A percentile compares a stretch with the other conserved stretches of the same genome.
These are phyloP conservation scores for Fusarium albosuccineum DNA, from an alignment of 2,329 filamentous ascomycete species.

Conservation along the genomic window DNA sequence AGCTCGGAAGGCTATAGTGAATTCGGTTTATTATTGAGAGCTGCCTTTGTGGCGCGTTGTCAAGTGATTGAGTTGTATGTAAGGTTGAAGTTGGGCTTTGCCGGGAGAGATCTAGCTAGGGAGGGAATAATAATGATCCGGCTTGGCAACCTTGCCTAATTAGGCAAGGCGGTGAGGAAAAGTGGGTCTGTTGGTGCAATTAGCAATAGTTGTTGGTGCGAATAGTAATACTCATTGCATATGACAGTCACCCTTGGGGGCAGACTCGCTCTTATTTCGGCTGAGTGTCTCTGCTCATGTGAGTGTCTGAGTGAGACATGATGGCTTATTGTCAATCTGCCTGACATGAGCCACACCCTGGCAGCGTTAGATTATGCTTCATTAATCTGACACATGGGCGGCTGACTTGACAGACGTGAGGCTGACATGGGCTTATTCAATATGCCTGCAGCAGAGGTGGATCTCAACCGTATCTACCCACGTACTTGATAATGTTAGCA, in stretches of 20 bases:
- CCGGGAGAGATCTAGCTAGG: too few species aligned
- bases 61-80: too few species aligned
- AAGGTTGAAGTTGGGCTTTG: too few species aligned
- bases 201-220: too few species aligned
- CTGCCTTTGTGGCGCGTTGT: too few species aligned
- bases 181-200: too few species aligned
- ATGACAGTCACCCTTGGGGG: conserved; percentile 7
- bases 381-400: conserved; percentile 29
- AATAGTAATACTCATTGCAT: too few species aligned
- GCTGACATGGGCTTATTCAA: conserved; percentile 15
- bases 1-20: too few species aligned
- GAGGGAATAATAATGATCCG: too few species aligned
- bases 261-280: background rate
- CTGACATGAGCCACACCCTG: conserved; percentile 18
- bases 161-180: too few species aligned
- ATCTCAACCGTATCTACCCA: conserved; percentile 20
- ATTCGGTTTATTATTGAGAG: too few species aligned
- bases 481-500: background rate
- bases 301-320: conserved; percentile 21
- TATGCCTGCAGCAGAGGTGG: conserved; percentile 10
- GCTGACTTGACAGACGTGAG: conserved; percentile 12
- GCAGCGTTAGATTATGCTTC: conserved; percentile 28
- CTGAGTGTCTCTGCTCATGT: background rate
- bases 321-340: conserved; percentile 14
- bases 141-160: too few species aligned